phyloP scores from a whole-genome alignment of 305 asterid species.

The Fraxinus greggii region DNA sequence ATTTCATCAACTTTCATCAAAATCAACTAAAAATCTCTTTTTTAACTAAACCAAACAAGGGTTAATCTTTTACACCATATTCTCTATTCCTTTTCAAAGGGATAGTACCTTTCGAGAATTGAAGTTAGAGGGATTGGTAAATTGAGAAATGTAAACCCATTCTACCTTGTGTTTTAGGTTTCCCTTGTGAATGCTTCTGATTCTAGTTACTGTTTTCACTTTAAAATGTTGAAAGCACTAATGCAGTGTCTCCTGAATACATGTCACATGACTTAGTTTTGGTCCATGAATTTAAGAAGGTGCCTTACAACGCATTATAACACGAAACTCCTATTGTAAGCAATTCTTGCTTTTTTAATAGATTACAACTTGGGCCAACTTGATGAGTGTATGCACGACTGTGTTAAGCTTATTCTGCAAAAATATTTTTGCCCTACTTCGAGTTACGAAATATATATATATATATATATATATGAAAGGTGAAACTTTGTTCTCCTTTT shows the following conservation, averaged over 20 bases:
- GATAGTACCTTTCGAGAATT: background rate
- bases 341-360: background rate
- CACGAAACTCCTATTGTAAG: background rate
- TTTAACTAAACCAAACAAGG: background rate
- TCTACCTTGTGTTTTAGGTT: background rate
- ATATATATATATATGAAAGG: background rate
- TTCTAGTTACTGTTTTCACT: background rate
- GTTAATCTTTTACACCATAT: background rate
- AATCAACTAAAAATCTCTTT: too few species aligned
- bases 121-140: background rate
- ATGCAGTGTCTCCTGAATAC: background rate
- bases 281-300: background rate
- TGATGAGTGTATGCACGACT: background rate
- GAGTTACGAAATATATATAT: background rate
- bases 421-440: background rate
- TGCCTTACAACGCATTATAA: background rate
- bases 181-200: background rate
- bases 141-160: background rate
- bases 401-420: too few species aligned
- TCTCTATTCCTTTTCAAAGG: background rate
- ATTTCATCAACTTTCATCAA: background rate
- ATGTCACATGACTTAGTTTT: background rate
- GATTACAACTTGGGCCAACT: background rate
- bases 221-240: background rate
- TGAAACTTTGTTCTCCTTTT: background rate